These are phyloP conservation scores for Ormosia emarginata DNA, from an alignment of 306 rosid genomes.

Conservation along the genomic window DNA sequence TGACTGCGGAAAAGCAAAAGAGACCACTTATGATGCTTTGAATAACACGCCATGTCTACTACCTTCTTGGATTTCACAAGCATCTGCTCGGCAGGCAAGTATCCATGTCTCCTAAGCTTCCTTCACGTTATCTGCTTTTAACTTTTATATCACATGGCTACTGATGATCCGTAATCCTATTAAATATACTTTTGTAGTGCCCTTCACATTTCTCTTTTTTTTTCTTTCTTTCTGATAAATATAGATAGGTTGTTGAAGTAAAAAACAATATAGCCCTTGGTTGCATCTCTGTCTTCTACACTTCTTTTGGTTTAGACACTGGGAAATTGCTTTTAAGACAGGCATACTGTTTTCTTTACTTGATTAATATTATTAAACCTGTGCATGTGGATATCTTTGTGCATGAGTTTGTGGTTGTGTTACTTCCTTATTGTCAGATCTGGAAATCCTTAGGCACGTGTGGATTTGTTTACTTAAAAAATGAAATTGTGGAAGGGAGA, in stretches of 20 bases:
- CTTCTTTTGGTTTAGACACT: not conserved
- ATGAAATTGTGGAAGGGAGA: not conserved
- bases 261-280: not conserved
- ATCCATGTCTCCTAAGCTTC: constrained; percentile 17
- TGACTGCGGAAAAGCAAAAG: constrained; percentile 98
- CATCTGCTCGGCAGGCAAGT: constrained; percentile 94
- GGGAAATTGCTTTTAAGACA: not conserved
- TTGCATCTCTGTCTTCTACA: not conserved
- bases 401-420: not conserved
- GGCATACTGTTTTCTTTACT: not conserved
- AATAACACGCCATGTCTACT: constrained; percentile 93
- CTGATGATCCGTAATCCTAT: not conserved
- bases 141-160: not conserved
- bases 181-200: not conserved
- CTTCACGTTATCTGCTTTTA: not conserved
- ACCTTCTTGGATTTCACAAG: constrained; percentile 97
- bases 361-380: not conserved
- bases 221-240: not conserved
- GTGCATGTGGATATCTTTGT: constrained; percentile 11
- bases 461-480: not conserved
- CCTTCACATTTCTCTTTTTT: not conserved
- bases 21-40: constrained; percentile 94
- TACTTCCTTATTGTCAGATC: not conserved
- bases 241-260: not conserved
- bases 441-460: not conserved